Evolutionary conservation across 805 yeast species (phyloP).

Genomic region (Pichia eremophila): DNA sequence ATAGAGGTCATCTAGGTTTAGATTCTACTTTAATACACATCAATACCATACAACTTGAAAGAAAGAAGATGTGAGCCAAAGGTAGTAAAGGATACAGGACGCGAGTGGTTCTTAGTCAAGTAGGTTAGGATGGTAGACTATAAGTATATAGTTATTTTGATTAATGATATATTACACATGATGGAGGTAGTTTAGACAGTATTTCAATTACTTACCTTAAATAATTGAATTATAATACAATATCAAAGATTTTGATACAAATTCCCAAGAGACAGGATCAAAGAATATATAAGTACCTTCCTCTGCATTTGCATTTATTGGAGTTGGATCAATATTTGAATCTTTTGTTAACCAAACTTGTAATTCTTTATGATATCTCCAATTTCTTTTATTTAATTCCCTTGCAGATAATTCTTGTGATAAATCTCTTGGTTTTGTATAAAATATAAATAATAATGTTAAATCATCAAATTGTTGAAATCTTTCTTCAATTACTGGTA

Average conservation of each 20-base stretch:
- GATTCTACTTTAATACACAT: too few relatives aligned
- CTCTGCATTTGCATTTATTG: constrained; percentile 73
- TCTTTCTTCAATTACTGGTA: constrained; percentile 26
- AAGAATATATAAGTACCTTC: constrained; percentile 90
- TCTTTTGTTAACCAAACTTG: constrained; percentile 97
- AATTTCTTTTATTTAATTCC: constrained; percentile 82
- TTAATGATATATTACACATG: too few relatives aligned
- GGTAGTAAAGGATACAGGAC: too few relatives aligned
- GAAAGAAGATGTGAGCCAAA: too few relatives aligned
- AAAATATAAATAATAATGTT: constrained; percentile 86
- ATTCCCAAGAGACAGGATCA: constrained; percentile 94
- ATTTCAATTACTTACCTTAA: neutral
- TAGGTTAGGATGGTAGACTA: too few relatives aligned
- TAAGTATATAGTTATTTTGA: too few relatives aligned
- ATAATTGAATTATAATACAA: constrained; percentile 37
- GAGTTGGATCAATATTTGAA: constrained; percentile 65
- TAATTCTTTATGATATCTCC: constrained; percentile 94
- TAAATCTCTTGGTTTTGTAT: constrained; percentile 86
- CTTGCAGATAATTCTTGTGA: constrained; percentile 90
- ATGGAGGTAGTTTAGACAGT: too few relatives aligned
- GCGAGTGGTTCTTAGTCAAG: too few relatives aligned
- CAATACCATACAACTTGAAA: too few relatives aligned
- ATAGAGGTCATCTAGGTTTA: too few relatives aligned
- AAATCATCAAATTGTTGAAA: constrained; percentile 72
- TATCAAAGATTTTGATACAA: constrained; percentile 63